A percentile compares a stretch with the other conserved stretches of the same genome.
Evolutionary conservation across 441 rosid genomes (phyloP).

Genomic region (Gossypium schwendimanii): DNA sequence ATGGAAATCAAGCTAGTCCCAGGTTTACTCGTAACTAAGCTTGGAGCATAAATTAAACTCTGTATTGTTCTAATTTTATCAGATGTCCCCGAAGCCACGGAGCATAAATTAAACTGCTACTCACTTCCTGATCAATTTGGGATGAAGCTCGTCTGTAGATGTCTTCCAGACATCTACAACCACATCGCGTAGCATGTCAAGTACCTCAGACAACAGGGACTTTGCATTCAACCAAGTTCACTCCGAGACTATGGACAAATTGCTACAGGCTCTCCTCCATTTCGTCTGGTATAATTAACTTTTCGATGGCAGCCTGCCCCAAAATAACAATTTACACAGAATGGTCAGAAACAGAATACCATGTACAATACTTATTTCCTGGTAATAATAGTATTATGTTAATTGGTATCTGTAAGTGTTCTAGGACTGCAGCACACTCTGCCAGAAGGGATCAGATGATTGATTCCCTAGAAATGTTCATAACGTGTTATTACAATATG

Average conservation of each 20-base stretch:
- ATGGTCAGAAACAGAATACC: slow-evolving; percentile 3
- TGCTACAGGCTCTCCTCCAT: slow-evolving; percentile 33
- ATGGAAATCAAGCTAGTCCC: not conserved
- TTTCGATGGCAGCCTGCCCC: slow-evolving; percentile 48
- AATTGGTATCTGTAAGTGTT: not conserved
- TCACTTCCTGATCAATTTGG: not conserved
- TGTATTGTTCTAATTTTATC: no score
- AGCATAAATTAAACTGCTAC: not conserved
- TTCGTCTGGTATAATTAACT: slow-evolving; percentile 41
- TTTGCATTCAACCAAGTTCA: not conserved
- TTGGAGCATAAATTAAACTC: not conserved
- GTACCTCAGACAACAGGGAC: not conserved
- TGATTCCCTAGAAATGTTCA: not conserved
- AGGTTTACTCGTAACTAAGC: not conserved
- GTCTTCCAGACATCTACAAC: not conserved
- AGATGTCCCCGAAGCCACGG: not conserved
- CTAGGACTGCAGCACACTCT: not conserved
- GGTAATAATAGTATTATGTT: not conserved
- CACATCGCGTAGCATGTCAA: not conserved
- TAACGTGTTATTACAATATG: not conserved
- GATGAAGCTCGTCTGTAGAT: not conserved
- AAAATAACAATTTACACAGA: not conserved
- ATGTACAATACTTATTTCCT: not conserved
- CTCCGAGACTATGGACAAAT: not conserved
- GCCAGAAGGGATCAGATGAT: not conserved